Evolutionary conservation across 305 asterid genomes (phyloP).

Genomic region (Fraxinus velutina): DNA sequence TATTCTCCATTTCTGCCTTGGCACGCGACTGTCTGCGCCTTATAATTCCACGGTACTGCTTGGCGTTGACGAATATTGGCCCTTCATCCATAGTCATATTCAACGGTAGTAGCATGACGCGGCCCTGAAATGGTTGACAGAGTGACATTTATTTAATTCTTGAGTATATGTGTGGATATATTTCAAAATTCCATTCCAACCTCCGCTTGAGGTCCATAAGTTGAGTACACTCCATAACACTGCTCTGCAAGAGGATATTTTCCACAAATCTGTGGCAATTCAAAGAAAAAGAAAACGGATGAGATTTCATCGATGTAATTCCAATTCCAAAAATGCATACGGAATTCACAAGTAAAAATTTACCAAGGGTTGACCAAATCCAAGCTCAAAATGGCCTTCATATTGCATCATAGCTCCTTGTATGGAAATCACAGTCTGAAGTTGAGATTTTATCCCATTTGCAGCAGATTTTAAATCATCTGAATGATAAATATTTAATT

Average conservation of each 20-base stretch:
- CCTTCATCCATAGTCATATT: conserved; percentile 54
- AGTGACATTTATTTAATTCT: not conserved
- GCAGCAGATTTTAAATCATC: conserved; percentile 44
- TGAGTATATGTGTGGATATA: not conserved
- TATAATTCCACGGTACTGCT: conserved; percentile 76
- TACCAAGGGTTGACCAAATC: conserved; percentile 65
- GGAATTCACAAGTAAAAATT: not conserved
- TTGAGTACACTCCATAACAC: conserved; percentile 45
- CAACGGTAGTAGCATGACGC: conserved; percentile 61
- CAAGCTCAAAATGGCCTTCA: conserved; percentile 52
- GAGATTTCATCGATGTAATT: not conserved
- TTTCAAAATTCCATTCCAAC: conserved; percentile 25
- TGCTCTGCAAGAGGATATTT: conserved; percentile 61
- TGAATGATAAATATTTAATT: conserved; percentile 20
- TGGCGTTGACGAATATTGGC: conserved; percentile 68
- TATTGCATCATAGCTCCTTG: conserved; percentile 28
- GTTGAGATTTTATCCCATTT: conserved; percentile 41
- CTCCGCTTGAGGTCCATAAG: conserved; percentile 48
- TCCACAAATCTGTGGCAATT: conserved; percentile 44
- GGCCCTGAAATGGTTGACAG: conserved; percentile 41
- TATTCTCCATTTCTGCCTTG: conserved; percentile 48
- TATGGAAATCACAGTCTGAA: conserved; percentile 17
- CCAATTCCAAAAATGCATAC: not conserved
- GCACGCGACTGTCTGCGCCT: conserved; percentile 80
- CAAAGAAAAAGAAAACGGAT: conserved; percentile 11